Evolutionary conservation across 1,284 basidiomycete species (phyloP).

Genomic region (Pseudozyma sp.): DNA sequence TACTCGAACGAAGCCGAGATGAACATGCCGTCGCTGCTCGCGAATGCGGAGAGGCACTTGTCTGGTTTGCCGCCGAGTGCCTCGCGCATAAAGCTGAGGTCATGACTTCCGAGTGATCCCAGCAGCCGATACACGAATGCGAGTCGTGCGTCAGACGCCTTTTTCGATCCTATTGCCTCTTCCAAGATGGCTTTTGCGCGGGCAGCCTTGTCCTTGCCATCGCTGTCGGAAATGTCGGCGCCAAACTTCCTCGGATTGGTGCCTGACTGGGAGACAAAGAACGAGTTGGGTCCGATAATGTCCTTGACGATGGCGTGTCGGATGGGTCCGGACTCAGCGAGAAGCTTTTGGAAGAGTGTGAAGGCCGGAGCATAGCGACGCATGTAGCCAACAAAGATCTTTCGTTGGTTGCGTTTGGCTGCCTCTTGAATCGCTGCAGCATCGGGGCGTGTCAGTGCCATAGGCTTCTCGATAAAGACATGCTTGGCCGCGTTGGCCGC

Average conservation of each 20-base stretch:
- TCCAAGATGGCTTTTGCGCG: constrained; percentile 31
- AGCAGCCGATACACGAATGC: constrained; percentile 66
- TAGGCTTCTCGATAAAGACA: constrained; percentile 60
- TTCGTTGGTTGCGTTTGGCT: constrained; percentile 27
- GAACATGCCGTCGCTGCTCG: constrained; percentile 49
- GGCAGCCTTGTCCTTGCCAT: constrained; percentile 19
- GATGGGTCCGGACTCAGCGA: constrained; percentile 64
- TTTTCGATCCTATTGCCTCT: constrained; percentile 52
- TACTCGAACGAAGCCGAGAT: constrained; percentile 51
- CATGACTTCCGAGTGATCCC: constrained; percentile 68
- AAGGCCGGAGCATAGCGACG: constrained; percentile 70
- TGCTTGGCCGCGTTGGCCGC: constrained; percentile 49
- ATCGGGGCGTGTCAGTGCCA: constrained; percentile 50
- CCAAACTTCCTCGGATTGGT: constrained; percentile 64
- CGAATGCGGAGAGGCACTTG: constrained; percentile 36
- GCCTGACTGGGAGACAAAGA: constrained; percentile 69
- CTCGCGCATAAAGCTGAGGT: constrained; percentile 70
- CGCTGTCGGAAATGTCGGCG: constrained; percentile 54
- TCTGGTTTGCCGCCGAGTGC: constrained; percentile 47
- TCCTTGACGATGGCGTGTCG: constrained; percentile 70
- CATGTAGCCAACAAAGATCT: constrained; percentile 70
- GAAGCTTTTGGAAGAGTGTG: constrained; percentile 65
- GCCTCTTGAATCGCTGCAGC: constrained; percentile 39
- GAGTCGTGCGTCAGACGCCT: constrained; percentile 54
- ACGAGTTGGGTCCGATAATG: constrained; percentile 70